Evolutionary conservation across 441 rosid species (phyloP).

Genomic region (Breynia disticha): DNA sequence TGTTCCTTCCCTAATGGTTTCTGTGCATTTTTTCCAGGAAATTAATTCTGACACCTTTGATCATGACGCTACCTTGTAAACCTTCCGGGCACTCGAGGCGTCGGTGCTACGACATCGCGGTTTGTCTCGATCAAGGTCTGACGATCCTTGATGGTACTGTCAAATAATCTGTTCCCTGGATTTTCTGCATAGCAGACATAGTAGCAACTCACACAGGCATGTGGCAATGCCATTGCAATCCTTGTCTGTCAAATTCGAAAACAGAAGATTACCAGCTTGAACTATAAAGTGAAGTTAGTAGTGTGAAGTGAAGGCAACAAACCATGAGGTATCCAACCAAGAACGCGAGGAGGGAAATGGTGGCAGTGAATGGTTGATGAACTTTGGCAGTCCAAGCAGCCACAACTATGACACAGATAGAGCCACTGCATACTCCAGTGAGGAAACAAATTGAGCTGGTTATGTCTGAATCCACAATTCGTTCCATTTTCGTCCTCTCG

Average conservation of each 20-base stretch:
- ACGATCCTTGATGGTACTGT: conserved; percentile 49
- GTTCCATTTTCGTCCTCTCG: conserved; percentile 42
- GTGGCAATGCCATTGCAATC: conserved; percentile 97
- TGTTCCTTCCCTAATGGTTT: conserved; percentile 4
- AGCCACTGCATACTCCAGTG: conserved; percentile 91
- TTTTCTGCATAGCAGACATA: conserved; percentile 87
- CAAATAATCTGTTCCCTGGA: conserved; percentile 66
- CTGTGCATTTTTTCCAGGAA: neutral
- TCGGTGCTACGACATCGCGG: conserved; percentile 43
- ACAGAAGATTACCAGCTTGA: neutral
- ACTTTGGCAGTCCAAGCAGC: conserved; percentile 75
- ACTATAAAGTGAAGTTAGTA: no score
- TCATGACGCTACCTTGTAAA: conserved; percentile 18
- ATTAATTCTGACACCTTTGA: neutral
- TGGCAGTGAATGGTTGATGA: conserved; percentile 59
- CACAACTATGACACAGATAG: conserved; percentile 65
- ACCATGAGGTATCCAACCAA: conserved; percentile 92
- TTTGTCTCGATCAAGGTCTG: conserved; percentile 33
- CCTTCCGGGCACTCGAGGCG: conserved; percentile 58
- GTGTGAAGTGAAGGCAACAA: conserved; percentile 10
- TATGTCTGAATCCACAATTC: conserved; percentile 73
- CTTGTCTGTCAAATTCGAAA: conserved; percentile 47
- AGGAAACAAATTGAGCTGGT: conserved; percentile 88
- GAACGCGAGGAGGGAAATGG: conserved; percentile 62
- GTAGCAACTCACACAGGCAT: conserved; percentile 92